Conservation (phyloP, 768 basidiomycete species). For the Suillus alpinus region DNA sequence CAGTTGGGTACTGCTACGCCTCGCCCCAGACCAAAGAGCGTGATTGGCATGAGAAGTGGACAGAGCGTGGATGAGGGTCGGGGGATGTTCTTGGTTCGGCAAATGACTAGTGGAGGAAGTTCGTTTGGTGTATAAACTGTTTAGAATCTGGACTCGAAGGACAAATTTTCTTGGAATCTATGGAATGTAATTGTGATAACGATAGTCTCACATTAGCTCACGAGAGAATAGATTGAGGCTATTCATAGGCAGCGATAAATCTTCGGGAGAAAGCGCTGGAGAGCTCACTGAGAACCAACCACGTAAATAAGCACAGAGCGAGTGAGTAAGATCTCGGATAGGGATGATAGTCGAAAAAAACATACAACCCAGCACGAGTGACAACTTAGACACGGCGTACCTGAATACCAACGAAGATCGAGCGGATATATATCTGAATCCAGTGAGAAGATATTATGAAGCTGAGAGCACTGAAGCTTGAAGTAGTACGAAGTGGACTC, state of each 20-base stretch:
- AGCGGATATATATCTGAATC: not conserved
- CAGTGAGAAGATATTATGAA: not conserved
- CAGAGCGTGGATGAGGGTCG: constrained; percentile 67
- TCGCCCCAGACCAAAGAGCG: constrained; percentile 73
- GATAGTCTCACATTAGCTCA: not conserved
- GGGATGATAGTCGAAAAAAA: not conserved
- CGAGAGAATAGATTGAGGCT: not conserved
- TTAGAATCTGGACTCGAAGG: constrained; percentile 1
- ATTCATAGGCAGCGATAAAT: too few relatives aligned
- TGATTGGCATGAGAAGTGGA: constrained; percentile 63
- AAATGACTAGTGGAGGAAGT: constrained; percentile 62
- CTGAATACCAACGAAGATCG: not conserved
- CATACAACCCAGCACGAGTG: not conserved
- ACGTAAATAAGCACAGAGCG: not conserved
- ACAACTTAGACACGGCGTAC: not conserved
- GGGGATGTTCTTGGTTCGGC: constrained; percentile 71
- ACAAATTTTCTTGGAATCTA: not conserved
- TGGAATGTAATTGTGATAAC: not conserved
- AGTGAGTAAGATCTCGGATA: too few relatives aligned
- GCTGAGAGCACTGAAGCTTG: too few relatives aligned
- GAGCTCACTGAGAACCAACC: not conserved
- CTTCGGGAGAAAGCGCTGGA: too few relatives aligned
- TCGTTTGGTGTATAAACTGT: constrained; percentile 21
- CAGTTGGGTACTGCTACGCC: constrained; percentile 44
- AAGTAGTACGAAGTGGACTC: too few relatives aligned